Conservation (phyloP, 306 rosid species). For the Casuarina glauca region DNA sequence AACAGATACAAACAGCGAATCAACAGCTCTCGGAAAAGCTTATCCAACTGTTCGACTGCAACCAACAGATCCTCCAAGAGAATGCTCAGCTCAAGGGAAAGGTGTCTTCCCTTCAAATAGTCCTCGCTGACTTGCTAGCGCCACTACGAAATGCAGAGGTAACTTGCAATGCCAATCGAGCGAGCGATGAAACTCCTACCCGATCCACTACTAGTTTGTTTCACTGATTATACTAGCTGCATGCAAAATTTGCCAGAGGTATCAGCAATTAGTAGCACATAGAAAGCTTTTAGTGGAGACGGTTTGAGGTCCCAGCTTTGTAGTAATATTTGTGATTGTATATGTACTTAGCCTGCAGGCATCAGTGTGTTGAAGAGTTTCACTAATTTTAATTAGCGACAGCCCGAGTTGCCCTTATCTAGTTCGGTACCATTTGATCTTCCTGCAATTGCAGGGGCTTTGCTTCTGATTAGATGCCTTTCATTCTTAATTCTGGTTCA, state of each 20-base stretch:
- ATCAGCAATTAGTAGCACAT: background rate
- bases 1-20: conserved; percentile 37
- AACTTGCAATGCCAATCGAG: conserved; percentile 20
- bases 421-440: no score
- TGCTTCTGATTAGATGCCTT: background rate
- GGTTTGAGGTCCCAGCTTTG: background rate
- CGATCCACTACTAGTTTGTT: conserved; percentile 12
- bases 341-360: background rate
- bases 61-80: conserved; percentile 47
- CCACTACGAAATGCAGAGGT: conserved; percentile 28
- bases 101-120: conserved; percentile 42
- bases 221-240: background rate
- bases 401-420: no score
- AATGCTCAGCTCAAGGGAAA: conserved; percentile 50
- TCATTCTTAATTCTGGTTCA: background rate
- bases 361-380: background rate
- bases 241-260: background rate
- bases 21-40: conserved; percentile 43
- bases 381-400: no score
- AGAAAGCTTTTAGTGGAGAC: background rate
- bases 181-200: conserved; percentile 18
- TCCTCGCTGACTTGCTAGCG: conserved; percentile 32
- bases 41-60: conserved; percentile 39
- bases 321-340: background rate
- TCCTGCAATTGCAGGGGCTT: no score